These are phyloP conservation scores for Hypholoma sublateritium DNA, from an alignment of 768 basidiomycete species.

Conservation along the genomic window DNA sequence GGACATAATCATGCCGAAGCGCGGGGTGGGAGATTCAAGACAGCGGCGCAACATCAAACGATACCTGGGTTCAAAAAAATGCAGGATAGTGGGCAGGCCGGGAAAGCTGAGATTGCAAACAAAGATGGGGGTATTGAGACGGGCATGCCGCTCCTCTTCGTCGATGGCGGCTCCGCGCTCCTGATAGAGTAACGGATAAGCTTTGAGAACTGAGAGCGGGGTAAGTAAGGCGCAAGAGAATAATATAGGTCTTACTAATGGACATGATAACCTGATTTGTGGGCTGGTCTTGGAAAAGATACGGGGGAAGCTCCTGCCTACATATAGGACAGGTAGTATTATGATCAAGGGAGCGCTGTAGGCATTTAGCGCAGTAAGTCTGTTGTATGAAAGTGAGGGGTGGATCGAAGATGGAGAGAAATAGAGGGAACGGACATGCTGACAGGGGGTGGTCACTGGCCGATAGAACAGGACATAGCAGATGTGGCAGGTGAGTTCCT, in stretches of 20 bases:
- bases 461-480: constrained; percentile 83
- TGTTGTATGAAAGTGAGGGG: constrained; percentile 29
- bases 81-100: constrained; percentile 83
- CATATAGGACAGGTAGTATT: constrained; percentile 82
- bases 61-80: constrained; percentile 93
- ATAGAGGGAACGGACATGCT: constrained; percentile 65
- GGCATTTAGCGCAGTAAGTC: constrained; percentile 90
- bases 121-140: constrained; percentile 89
- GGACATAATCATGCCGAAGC: constrained; percentile 93
- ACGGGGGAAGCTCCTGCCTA: constrained; percentile 72
- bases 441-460: constrained; percentile 92
- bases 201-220: constrained; percentile 54
- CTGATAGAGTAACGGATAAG: constrained; percentile 66
- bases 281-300: constrained; percentile 81
- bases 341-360: constrained; percentile 91
- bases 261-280: constrained; percentile 69
- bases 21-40: constrained; percentile 71
- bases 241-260: constrained; percentile 49
- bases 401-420: constrained; percentile 9
- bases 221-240: constrained; percentile 3
- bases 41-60: constrained; percentile 97
- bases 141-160: constrained; percentile 73
- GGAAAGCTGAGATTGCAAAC: constrained; percentile 90
- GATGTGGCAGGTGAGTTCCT: constrained; percentile 87
- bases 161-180: constrained; percentile 62